Conservation (phyloP, 208 protist species). For the Crithidia bombi region DNA sequence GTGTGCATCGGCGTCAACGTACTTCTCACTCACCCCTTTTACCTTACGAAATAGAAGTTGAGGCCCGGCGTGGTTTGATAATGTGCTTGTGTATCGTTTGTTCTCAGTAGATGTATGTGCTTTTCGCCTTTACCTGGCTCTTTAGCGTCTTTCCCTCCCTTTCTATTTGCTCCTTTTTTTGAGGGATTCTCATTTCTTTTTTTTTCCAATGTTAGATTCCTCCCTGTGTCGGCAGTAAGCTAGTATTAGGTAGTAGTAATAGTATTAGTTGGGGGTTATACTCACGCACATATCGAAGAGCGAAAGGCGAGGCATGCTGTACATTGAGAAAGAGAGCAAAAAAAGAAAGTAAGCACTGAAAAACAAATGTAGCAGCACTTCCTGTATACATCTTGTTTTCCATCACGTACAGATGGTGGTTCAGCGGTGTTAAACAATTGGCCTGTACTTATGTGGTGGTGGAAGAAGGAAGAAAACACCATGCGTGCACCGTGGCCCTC, state of each 20-base stretch:
- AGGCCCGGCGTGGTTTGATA: too few species aligned
- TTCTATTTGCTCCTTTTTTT: not conserved
- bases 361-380: too few species aligned
- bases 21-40: too few species aligned
- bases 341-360: too few species aligned
- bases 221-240: not conserved
- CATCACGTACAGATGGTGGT: too few species aligned
- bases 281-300: not conserved
- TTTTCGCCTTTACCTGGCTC: not conserved
- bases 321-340: constrained; percentile 2
- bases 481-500: too few species aligned
- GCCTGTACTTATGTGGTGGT: too few species aligned
- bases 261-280: not conserved
- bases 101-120: not conserved
- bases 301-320: not conserved
- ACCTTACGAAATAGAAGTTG: too few species aligned
- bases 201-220: constrained; percentile 5
- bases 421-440: too few species aligned
- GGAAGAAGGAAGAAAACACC: too few species aligned
- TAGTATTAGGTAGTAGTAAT: constrained; percentile 13
- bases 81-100: not conserved
- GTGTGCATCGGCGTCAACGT: constrained; percentile 9
- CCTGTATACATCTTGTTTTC: too few species aligned
- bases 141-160: not conserved
- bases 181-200: constrained; percentile 18